Conservation (phyloP, 2,329 filamentous ascomycete genomes). For the Calcarisporium arbuscula region DNA sequence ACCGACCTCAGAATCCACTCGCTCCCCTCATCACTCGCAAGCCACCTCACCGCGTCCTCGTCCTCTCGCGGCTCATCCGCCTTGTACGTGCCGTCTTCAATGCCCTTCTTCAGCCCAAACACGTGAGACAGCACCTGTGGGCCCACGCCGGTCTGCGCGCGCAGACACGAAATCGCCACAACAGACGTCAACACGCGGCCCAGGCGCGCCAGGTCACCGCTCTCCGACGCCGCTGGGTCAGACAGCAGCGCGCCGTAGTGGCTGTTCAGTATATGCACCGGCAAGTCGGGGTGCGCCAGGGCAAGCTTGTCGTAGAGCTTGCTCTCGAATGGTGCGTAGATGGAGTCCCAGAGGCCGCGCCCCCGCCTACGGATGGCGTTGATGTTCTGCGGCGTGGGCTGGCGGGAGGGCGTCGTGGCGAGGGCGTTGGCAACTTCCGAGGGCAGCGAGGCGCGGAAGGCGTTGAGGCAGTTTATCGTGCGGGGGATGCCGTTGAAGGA, state of each 20-base stretch:
- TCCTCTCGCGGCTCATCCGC: constrained; percentile 25
- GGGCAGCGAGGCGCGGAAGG: constrained; percentile 60
- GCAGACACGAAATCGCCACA: constrained; percentile 66
- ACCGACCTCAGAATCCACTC: constrained; percentile 41
- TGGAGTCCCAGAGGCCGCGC: constrained; percentile 62
- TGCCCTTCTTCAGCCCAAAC: constrained; percentile 71
- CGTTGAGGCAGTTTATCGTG: constrained; percentile 74
- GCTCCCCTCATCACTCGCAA: constrained; percentile 39
- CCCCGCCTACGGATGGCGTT: constrained; percentile 51
- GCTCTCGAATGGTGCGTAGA: constrained; percentile 68
- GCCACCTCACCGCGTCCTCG: constrained; percentile 29
- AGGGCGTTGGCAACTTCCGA: constrained; percentile 46
- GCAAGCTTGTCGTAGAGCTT: constrained; percentile 68
- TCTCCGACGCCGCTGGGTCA: constrained; percentile 47
- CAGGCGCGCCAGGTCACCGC: constrained; percentile 43
- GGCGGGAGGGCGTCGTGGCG: constrained; percentile 49
- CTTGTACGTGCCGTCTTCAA: constrained; percentile 57
- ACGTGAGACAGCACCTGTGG: constrained; percentile 78
- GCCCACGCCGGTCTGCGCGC: constrained; percentile 74
- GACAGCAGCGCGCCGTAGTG: constrained; percentile 71
- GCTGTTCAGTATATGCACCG: constrained; percentile 68
- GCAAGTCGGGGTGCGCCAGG: constrained; percentile 72
- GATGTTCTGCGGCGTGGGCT: constrained; percentile 46
- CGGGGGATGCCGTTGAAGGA: constrained; percentile 78
- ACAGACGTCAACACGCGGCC: constrained; percentile 68